Percentiles rank a stretch among this genome's conserved stretches.
phyloP scores from a whole-genome alignment of 78 protist species.

The Polysphondylium violaceum region DNA sequence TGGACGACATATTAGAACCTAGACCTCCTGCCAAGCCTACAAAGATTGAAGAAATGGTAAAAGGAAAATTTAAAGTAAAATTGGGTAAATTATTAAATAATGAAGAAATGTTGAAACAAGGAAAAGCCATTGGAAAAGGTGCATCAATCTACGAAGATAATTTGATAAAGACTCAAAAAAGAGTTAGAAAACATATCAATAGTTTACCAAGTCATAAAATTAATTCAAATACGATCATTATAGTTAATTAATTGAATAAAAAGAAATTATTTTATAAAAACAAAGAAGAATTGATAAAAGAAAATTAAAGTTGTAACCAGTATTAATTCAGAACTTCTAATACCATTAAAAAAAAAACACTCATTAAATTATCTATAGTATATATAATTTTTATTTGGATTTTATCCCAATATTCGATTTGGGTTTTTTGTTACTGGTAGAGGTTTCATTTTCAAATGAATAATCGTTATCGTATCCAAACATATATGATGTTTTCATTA shows the following conservation, averaged over 20 bases:
- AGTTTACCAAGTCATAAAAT: not conserved
- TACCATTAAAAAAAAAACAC: not conserved
- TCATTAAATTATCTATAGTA: too few relatives aligned
- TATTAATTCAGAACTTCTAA: not conserved
- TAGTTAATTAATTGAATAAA: conserved; percentile 5
- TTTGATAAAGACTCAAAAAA: not conserved
- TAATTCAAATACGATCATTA: not conserved
- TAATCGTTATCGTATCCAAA: too few relatives aligned
- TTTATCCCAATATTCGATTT: too few relatives aligned
- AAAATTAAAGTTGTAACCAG: not conserved
- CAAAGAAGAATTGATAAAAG: not conserved
- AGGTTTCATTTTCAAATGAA: too few relatives aligned
- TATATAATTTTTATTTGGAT: too few relatives aligned
- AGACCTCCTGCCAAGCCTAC: conserved; percentile 1
- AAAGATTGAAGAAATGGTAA: conserved; percentile 34
- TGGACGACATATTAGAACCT: conserved; percentile 40
- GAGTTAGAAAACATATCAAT: conserved; percentile 24
- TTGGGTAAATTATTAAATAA: conserved; percentile 50
- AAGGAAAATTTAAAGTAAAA: conserved; percentile 45
- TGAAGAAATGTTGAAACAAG: conserved; percentile 50
- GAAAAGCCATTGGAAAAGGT: conserved; percentile 58
- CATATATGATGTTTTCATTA: too few relatives aligned
- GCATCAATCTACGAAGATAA: conserved; percentile 31
- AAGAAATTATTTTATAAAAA: not conserved
- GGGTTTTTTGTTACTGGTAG: too few relatives aligned